These are phyloP conservation scores for Ogataea sp. DNA, from an alignment of 805 yeast species.

Conservation along the genomic window DNA sequence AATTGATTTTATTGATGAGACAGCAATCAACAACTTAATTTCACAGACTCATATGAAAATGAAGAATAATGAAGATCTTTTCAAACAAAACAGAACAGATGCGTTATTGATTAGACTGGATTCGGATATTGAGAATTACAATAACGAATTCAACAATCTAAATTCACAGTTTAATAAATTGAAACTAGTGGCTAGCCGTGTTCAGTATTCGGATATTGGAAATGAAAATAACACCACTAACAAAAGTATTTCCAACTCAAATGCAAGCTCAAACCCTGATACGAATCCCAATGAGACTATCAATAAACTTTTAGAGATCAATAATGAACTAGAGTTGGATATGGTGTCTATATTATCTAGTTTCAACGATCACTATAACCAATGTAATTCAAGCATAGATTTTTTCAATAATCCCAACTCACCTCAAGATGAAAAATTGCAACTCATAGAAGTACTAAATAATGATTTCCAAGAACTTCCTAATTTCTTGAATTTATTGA, in stretches of 20 bases:
- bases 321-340: constrained; percentile 50
- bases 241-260: neutral
- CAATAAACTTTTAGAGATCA: constrained; percentile 27
- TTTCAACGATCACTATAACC: constrained; percentile 77
- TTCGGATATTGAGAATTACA: constrained; percentile 16
- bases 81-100: constrained; percentile 18
- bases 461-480: constrained; percentile 51
- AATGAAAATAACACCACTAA: no score
- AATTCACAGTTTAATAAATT: constrained; percentile 15
- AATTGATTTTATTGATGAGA: constrained; percentile 41
- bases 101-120: constrained; percentile 18
- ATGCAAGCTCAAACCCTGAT: neutral
- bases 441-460: constrained; percentile 18
- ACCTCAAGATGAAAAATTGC: constrained; percentile 20
- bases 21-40: constrained; percentile 27
- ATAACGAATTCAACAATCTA: constrained; percentile 18
- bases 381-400: constrained; percentile 46
- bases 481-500: constrained; percentile 42
- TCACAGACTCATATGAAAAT: constrained; percentile 19
- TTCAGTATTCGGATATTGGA: no score
- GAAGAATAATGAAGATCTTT: constrained; percentile 21
- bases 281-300: constrained; percentile 12
- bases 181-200: constrained; percentile 14
- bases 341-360: constrained; percentile 63
- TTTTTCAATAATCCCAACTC: constrained; percentile 24